Evolutionary conservation across 139 green algal species (phyloP).

Genomic region (Auxenochlorella pyrenoidosa): DNA sequence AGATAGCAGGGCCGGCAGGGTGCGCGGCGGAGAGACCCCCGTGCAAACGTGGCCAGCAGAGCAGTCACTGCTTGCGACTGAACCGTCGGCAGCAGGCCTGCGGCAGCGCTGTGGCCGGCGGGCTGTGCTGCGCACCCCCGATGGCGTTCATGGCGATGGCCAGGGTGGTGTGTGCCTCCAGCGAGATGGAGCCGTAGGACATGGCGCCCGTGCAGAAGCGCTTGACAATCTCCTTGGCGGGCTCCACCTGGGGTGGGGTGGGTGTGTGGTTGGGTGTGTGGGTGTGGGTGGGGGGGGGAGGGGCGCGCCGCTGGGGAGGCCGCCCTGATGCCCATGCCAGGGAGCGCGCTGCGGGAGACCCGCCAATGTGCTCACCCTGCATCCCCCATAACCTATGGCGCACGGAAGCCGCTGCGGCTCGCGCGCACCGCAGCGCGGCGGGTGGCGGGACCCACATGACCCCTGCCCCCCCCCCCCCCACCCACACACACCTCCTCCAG

Average conservation of each 20-base stretch:
- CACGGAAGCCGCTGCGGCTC: too few relatives aligned
- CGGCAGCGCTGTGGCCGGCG: not conserved
- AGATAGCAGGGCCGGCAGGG: too few relatives aligned
- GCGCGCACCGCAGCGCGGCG: too few relatives aligned
- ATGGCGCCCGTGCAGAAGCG: constrained; percentile 92
- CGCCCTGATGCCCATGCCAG: too few relatives aligned
- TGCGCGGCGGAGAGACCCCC: too few relatives aligned
- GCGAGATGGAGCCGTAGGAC: constrained; percentile 87
- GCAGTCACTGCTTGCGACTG: not conserved
- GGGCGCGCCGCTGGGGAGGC: too few relatives aligned
- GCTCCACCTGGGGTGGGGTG: constrained; percentile 78
- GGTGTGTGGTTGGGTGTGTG: not conserved
- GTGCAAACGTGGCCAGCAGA: not conserved
- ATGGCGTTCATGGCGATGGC: constrained; percentile 96
- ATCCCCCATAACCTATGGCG: too few relatives aligned
- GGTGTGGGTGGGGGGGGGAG: not conserved
- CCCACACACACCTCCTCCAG: constrained; percentile 21
- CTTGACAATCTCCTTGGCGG: constrained; percentile 90
- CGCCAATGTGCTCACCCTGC: too few relatives aligned
- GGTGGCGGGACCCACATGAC: too few relatives aligned
- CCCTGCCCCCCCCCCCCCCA: not conserved
- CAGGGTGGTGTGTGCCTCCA: constrained; percentile 94
- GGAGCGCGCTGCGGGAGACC: too few relatives aligned
- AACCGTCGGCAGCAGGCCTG: too few relatives aligned
- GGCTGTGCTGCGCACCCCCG: constrained; percentile 74